phyloP scores from a whole-genome alignment of 441 rosid species.

The Gossypium gossypioides region DNA sequence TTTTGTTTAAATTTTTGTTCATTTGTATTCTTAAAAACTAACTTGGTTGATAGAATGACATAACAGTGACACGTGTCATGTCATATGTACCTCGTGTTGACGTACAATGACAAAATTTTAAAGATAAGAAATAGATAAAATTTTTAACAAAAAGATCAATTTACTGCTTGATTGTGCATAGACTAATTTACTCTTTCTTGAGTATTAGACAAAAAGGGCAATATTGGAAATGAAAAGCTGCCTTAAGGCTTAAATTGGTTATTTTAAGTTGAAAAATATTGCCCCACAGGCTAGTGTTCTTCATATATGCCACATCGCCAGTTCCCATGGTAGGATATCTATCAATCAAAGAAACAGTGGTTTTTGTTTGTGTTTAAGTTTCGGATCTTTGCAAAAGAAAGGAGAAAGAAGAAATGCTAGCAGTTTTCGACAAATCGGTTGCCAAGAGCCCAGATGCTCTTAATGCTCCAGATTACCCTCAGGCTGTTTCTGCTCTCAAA shows the following conservation, averaged over 20 bases:
- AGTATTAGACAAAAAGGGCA: constrained; percentile 8
- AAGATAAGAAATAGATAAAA: too few species aligned
- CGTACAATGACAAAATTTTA: too few species aligned
- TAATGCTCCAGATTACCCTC: constrained; percentile 39
- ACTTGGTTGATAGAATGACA: too few species aligned
- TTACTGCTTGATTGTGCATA: too few species aligned
- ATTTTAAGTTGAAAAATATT: background rate
- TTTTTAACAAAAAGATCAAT: too few species aligned
- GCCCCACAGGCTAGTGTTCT: too few species aligned
- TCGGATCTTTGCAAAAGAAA: constrained; percentile 4
- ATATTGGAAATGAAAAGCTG: background rate
- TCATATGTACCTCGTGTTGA: fast-evolving
- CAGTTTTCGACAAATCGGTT: constrained; percentile 72
- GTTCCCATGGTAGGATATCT: background rate
- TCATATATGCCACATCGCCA: background rate
- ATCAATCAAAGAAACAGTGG: background rate
- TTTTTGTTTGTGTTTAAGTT: background rate
- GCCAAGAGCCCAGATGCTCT: constrained; percentile 80
- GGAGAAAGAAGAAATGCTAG: constrained; percentile 45
- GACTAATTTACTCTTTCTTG: too few species aligned
- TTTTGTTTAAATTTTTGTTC: too few species aligned
- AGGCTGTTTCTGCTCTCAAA: constrained; percentile 44
- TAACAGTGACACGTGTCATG: too few species aligned
- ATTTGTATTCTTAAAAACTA: too few species aligned
- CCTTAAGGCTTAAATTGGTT: background rate